Conservation (phyloP, 2,329 filamentous ascomycete genomes). For the Clonostachys rhizophaga region DNA sequence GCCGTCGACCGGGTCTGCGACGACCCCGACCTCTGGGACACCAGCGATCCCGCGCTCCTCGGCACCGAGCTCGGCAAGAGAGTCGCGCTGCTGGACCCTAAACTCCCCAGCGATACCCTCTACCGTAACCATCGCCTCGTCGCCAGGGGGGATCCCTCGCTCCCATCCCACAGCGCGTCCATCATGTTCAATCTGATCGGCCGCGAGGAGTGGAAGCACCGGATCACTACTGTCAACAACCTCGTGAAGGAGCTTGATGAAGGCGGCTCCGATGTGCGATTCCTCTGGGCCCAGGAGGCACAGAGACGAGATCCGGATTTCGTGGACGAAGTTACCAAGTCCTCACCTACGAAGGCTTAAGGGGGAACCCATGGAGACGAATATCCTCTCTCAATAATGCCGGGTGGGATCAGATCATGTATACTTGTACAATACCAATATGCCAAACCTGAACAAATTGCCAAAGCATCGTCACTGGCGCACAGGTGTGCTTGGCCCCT, state of each 20-base stretch:
- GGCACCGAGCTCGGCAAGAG: not conserved
- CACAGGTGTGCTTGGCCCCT: not conserved
- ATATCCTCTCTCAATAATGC: too few relatives aligned
- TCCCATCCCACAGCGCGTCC: slow-evolving; percentile 17
- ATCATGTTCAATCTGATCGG: slow-evolving; percentile 25
- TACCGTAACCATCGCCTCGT: not conserved
- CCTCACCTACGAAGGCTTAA: too few relatives aligned
- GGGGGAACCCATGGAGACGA: too few relatives aligned
- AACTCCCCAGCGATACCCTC: not conserved
- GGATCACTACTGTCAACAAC: slow-evolving; percentile 3
- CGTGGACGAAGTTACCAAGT: slow-evolving; percentile 5
- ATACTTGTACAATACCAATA: too few relatives aligned
- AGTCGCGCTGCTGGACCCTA: not conserved
- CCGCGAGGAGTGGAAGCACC: slow-evolving; percentile 23
- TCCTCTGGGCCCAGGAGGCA: not conserved
- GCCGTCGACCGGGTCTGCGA: slow-evolving; percentile 18
- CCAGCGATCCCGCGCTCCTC: not conserved
- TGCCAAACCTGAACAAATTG: too few relatives aligned
- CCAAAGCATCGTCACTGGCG: not conserved
- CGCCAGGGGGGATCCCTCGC: slow-evolving; percentile 13
- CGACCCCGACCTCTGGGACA: not conserved
- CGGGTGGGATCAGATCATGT: too few relatives aligned
- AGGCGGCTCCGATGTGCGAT: not conserved
- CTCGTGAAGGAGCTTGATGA: not conserved
- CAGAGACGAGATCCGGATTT: not conserved